phyloP scores from a whole-genome alignment of 2,329 filamentous ascomycete genomes.

The Aspergillus costaricaensis region DNA sequence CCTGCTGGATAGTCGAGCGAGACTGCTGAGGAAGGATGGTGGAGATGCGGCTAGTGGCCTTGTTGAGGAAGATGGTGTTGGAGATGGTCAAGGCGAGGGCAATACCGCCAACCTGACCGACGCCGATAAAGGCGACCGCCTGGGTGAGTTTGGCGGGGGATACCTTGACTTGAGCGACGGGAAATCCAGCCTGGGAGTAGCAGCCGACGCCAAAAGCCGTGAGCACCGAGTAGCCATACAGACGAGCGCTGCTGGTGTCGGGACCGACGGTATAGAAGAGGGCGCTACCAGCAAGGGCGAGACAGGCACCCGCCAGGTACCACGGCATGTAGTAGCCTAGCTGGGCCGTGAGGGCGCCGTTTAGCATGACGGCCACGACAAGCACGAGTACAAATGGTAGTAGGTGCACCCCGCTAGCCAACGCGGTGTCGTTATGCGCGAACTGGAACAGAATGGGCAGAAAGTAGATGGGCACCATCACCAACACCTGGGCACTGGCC shows the following conservation, averaged over 20 bases:
- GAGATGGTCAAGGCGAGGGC: neutral
- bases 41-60: neutral
- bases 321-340: slow-evolving; percentile 22
- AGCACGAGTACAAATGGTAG: slow-evolving; percentile 23
- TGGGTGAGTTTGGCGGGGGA: neutral
- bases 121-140: neutral
- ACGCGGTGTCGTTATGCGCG: too few species aligned
- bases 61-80: slow-evolving; percentile 5
- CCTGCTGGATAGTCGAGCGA: neutral
- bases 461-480: too few species aligned
- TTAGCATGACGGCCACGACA: slow-evolving; percentile 20
- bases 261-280: slow-evolving; percentile 23
- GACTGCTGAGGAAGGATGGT: neutral
- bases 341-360: slow-evolving; percentile 22
- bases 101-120: neutral
- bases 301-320: slow-evolving; percentile 25
- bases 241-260: slow-evolving; percentile 17
- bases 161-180: slow-evolving; percentile 18
- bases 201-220: slow-evolving; percentile 26
- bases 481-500: too few species aligned
- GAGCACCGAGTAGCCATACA: slow-evolving; percentile 32
- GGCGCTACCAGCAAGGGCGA: slow-evolving; percentile 24
- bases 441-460: too few species aligned
- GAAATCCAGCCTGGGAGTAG: slow-evolving; percentile 22
- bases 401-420: too few species aligned